These are phyloP conservation scores for Capillidium heterosporum DNA, from an alignment of 371 early-diverging fungal species.

Conservation along the genomic window DNA sequence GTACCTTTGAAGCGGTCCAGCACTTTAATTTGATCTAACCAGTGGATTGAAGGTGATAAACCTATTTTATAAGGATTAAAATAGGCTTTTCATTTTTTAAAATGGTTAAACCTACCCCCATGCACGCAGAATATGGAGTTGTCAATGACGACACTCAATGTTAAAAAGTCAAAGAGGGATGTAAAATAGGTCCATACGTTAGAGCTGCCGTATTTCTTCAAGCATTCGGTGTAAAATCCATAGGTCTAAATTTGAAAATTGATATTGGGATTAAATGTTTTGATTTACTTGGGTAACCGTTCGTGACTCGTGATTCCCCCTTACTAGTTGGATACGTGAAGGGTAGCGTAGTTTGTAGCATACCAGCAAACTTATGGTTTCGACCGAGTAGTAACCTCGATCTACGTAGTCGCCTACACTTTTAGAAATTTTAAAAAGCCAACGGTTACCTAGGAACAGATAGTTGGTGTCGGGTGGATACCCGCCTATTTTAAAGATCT, in stretches of 20 bases:
- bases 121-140: slow-evolving; percentile 89
- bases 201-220: slow-evolving; percentile 69
- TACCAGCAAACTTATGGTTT: slow-evolving; percentile 78
- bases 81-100: background rate
- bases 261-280: background rate
- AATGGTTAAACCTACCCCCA: slow-evolving; percentile 49
- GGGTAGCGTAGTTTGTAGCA: slow-evolving; percentile 87
- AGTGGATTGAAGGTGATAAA: slow-evolving; percentile 77
- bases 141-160: slow-evolving; percentile 79
- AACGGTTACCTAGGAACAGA: slow-evolving; percentile 63
- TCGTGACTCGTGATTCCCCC: slow-evolving; percentile 96
- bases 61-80: slow-evolving; percentile 21
- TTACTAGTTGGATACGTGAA: slow-evolving; percentile 70
- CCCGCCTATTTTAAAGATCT: slow-evolving; percentile 90
- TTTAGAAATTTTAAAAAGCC: background rate
- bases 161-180: slow-evolving; percentile 88
- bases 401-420: slow-evolving; percentile 90
- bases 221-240: slow-evolving; percentile 95
- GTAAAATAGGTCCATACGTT: slow-evolving; percentile 88
- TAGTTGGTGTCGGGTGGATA: slow-evolving; percentile 84
- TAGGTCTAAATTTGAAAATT: slow-evolving; percentile 41
- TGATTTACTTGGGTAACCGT: slow-evolving; percentile 61
- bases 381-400: slow-evolving; percentile 86
- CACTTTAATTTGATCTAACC: slow-evolving; percentile 79
- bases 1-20: slow-evolving; percentile 78